These are phyloP conservation scores for Voacanga thouarsii DNA, from an alignment of 257 asterid species.

Conservation along the genomic window DNA sequence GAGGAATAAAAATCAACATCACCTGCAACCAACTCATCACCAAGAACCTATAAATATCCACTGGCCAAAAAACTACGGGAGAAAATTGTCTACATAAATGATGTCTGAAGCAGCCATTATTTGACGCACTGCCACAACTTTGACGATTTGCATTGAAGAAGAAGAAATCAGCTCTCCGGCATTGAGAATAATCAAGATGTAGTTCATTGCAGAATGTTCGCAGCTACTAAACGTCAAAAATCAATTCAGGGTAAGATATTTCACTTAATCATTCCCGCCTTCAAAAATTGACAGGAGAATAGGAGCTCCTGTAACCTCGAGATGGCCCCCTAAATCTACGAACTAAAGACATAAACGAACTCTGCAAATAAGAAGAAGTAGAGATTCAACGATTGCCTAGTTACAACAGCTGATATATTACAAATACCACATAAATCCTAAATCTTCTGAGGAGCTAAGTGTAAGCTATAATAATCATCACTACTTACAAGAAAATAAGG, in stretches of 20 bases:
- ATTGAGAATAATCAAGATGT: neutral
- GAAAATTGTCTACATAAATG: neutral
- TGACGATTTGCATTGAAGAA: neutral
- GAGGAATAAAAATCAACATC: neutral
- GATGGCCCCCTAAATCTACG: constrained; percentile 85
- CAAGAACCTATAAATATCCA: neutral
- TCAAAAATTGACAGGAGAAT: constrained; percentile 87
- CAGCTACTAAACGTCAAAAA: neutral
- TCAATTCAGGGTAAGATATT: neutral
- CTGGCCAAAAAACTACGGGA: neutral
- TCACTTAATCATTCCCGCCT: constrained; percentile 2
- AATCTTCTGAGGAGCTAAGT: neutral
- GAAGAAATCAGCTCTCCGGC: neutral
- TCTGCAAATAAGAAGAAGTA: constrained; percentile 45
- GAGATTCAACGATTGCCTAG: neutral
- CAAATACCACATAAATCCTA: neutral
- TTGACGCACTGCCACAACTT: neutral
- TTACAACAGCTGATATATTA: neutral
- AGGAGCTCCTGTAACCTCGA: constrained; percentile 66
- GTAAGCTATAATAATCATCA: neutral
- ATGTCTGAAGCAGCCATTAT: neutral
- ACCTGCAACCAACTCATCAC: neutral
- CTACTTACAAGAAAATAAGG: neutral
- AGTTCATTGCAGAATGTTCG: neutral
- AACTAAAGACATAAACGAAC: constrained; percentile 45